These are phyloP conservation scores for Dendryphion nanum DNA, from an alignment of 2,329 filamentous ascomycete genomes.

Conservation along the genomic window DNA sequence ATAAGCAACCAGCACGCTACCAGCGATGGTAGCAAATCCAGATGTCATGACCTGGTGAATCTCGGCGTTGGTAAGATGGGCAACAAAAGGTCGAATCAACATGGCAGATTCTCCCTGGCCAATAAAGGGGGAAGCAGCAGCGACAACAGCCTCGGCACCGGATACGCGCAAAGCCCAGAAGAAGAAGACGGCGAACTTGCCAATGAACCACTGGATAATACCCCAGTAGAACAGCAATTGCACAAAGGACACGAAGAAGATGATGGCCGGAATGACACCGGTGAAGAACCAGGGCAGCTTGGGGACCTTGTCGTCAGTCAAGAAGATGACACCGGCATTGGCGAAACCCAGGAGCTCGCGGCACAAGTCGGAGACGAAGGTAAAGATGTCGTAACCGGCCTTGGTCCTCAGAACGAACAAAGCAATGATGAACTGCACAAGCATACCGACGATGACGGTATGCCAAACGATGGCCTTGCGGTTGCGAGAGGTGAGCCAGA, in stretches of 20 bases:
- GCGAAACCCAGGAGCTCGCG: slow-evolving; percentile 75
- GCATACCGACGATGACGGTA: slow-evolving; percentile 78
- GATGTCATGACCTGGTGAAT: slow-evolving; percentile 91
- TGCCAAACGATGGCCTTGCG: slow-evolving; percentile 55
- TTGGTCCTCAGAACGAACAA: slow-evolving; percentile 81
- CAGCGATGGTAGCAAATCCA: slow-evolving; percentile 89
- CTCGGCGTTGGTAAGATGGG: slow-evolving; percentile 82
- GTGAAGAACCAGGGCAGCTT: slow-evolving; percentile 67
- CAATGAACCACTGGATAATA: slow-evolving; percentile 83
- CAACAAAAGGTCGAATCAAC: slow-evolving; percentile 83
- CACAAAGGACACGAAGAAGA: slow-evolving; percentile 94
- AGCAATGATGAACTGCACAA: slow-evolving; percentile 83
- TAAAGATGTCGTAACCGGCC: slow-evolving; percentile 85
- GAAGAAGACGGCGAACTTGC: slow-evolving; percentile 86
- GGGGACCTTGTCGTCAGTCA: slow-evolving; percentile 54
- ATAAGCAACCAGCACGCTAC: slow-evolving; percentile 82
- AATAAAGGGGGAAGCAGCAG: slow-evolving; percentile 89
- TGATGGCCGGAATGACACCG: slow-evolving; percentile 81
- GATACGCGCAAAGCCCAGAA: slow-evolving; percentile 87
- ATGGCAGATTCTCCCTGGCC: slow-evolving; percentile 93
- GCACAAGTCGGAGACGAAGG: slow-evolving; percentile 77
- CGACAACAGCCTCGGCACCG: slow-evolving; percentile 89
- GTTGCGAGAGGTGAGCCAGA: slow-evolving; percentile 72
- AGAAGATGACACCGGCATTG: slow-evolving; percentile 68
- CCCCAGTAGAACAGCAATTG: slow-evolving; percentile 81